phyloP scores from a whole-genome alignment of 805 yeast genomes.

The Komagataella ulmi region DNA sequence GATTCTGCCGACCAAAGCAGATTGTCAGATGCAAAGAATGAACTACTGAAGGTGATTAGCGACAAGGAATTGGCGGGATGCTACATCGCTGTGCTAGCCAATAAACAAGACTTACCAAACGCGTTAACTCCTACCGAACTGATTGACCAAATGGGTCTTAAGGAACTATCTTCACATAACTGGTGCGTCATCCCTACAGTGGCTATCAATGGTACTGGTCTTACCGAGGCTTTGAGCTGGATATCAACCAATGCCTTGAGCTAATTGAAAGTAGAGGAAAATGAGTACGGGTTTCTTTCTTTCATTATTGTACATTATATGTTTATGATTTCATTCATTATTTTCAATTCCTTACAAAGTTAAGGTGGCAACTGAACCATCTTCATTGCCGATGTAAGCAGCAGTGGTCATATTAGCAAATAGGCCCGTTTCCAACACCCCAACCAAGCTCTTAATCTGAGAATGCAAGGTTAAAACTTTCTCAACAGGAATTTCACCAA shows the following conservation, averaged over 20 bases:
- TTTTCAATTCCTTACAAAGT: not conserved
- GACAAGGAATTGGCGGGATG: constrained; percentile 80
- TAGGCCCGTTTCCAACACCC: constrained; percentile 94
- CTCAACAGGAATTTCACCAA: constrained; percentile 52
- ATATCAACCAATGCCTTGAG: constrained; percentile 44
- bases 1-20: constrained; percentile 68
- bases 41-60: constrained; percentile 61
- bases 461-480: constrained; percentile 39
- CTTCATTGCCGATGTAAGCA: constrained; percentile 82
- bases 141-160: constrained; percentile 57
- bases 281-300: not conserved
- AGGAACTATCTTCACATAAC: constrained; percentile 47
- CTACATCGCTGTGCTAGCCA: constrained; percentile 72
- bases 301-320: not conserved
- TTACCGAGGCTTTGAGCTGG: constrained; percentile 83
- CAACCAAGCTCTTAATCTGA: constrained; percentile 63
- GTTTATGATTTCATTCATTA: not conserved
- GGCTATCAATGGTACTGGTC: constrained; percentile 83
- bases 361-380: constrained; percentile 30
- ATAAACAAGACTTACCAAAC: constrained; percentile 68
- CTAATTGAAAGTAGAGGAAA: not conserved
- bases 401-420: constrained; percentile 63
- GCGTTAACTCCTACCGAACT: constrained; percentile 71
- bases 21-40: constrained; percentile 65
- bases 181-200: constrained; percentile 92